phyloP scores from a whole-genome alignment of 2,329 filamentous ascomycete species.

The Claviceps maximensis region DNA sequence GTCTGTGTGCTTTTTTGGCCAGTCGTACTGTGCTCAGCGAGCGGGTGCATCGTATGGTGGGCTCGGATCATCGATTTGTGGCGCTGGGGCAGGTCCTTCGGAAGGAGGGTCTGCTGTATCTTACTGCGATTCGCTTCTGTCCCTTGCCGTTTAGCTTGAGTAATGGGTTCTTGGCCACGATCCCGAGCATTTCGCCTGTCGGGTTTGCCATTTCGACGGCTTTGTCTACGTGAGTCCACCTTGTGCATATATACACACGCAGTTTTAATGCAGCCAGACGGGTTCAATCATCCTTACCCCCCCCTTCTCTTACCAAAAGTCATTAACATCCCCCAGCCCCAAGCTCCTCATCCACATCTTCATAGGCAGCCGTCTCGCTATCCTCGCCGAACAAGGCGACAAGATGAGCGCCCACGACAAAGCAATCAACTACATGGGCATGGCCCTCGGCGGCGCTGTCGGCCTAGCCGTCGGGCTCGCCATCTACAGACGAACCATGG shows the following conservation, averaged over 20 bases:
- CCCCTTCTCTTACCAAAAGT: too few species aligned
- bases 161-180: conserved; percentile 88
- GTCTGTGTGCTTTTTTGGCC: conserved; percentile 64
- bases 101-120: conserved; percentile 74
- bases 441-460: conserved; percentile 55
- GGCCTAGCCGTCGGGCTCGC: conserved; percentile 68
- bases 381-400: conserved; percentile 70
- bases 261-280: too few species aligned
- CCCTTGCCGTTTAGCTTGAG: conserved; percentile 85
- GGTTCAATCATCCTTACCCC: too few species aligned
- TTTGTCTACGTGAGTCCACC: conserved; percentile 47
- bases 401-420: conserved; percentile 71
- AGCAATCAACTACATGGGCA: conserved; percentile 71
- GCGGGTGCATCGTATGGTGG: conserved; percentile 71
- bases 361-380: conserved; percentile 71
- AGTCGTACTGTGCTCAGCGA: conserved; percentile 64
- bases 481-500: conserved; percentile 66
- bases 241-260: too few species aligned
- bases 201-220: conserved; percentile 74
- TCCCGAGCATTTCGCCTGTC: conserved; percentile 68
- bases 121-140: conserved; percentile 85
- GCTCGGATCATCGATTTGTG: conserved; percentile 73
- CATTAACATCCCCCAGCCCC: conserved; percentile 34
- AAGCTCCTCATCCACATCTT: conserved; percentile 90
- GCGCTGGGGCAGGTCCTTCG: conserved; percentile 80